Conservation (phyloP, 345 rosid genomes). For the Lepidium didymum region DNA sequence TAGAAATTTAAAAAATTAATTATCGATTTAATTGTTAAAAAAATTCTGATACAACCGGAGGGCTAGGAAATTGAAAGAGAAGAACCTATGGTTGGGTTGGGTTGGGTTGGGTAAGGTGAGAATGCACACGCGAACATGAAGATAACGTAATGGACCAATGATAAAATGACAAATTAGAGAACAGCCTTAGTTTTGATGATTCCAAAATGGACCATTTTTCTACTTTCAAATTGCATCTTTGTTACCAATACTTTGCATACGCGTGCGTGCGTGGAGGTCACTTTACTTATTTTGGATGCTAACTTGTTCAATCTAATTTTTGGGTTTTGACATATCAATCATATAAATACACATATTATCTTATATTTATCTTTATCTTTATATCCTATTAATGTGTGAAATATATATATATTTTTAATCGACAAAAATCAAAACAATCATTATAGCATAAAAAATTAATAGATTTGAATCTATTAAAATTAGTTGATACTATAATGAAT, state of each 20-base stretch:
- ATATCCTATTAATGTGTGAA: too few relatives aligned
- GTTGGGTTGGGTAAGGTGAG: slow-evolving; percentile 8
- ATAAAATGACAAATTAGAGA: slow-evolving; percentile 11
- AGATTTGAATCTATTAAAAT: too few relatives aligned
- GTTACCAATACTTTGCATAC: slow-evolving; percentile 4
- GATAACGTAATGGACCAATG: slow-evolving; percentile 26
- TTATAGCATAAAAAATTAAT: too few relatives aligned
- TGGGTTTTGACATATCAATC: too few relatives aligned
- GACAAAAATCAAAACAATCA: too few relatives aligned
- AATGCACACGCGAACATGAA: slow-evolving; percentile 26
- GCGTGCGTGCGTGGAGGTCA: slow-evolving; percentile 24
- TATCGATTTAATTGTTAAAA: too few relatives aligned
- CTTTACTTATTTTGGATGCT: slow-evolving; percentile 24
- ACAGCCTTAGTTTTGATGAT: slow-evolving; percentile 14
- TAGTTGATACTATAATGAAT: too few relatives aligned
- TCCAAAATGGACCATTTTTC: slow-evolving; percentile 16
- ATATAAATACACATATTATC: too few relatives aligned
- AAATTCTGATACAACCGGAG: too few relatives aligned
- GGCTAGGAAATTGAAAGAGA: not conserved
- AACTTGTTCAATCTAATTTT: not conserved
- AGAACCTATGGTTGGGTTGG: not conserved
- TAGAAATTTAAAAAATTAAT: too few relatives aligned
- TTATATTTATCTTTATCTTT: too few relatives aligned
- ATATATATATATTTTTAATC: too few relatives aligned
- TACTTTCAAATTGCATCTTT: slow-evolving; percentile 10